Base-by-base conservation (phyloP, 306 rosid genomes). In the Quercus wislizeni region DNA sequence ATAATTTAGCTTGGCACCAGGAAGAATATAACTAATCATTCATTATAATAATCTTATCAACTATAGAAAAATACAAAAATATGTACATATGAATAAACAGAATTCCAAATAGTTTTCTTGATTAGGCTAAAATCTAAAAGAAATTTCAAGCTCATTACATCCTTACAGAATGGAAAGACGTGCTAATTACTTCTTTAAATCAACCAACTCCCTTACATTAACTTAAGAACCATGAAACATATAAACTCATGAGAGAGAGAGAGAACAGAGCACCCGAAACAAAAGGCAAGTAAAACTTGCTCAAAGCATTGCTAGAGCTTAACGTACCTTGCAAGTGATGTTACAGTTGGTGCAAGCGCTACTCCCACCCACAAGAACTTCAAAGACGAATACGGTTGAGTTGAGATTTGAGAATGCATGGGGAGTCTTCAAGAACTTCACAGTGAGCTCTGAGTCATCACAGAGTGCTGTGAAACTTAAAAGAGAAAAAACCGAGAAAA, bases 361-460 rank as follows among this genome's bases (percentile, higher is more conserved):
- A 82, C 74, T 78, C 30, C 68, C 83, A 72, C 75, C 76, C 67
- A 78, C 71, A 62, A 87, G 79, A 81, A 81, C 87, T 83, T 89
- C 75, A 82, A 94, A 94, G 55, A 85, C 78, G 86, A 94, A 94
- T 80, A 82, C 76, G 78, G 98, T 87, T 56, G 93, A 87, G 81
- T 71, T 94, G 79, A 83, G 82, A 75, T 85, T 91, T 23, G 97
- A 94, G 82, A 94, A 88, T 82, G 89, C 83, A 62, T 78, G 82
- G 6, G 98, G 98, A 54, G 90, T 83, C 70, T 90, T 91, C 87
- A 89, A 85, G 90, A 94, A 88, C 80, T 91, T 89, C 78, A 92
- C 84, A 77, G 81, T 73, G 71, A 87, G 68, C 75, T 82, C 87
- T 55, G 91, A 89, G 74, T 76, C 82, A 59, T 70, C 80, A 78